phyloP scores from a whole-genome alignment of 2,329 filamentous ascomycete species.

The Penicillium sp. region DNA sequence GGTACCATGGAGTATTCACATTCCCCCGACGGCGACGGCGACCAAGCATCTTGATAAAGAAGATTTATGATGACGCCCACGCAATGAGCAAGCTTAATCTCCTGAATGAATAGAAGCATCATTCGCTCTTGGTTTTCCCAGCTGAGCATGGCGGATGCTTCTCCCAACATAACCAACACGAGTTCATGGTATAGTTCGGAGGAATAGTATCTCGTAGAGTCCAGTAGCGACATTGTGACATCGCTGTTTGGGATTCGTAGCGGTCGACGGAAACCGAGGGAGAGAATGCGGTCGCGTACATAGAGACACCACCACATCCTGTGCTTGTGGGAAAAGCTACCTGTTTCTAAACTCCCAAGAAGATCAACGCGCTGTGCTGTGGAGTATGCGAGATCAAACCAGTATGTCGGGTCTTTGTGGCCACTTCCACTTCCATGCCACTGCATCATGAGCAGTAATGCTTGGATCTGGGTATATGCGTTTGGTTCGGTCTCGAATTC shows the following conservation, averaged over 20 bases:
- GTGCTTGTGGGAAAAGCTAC: conserved; percentile 7
- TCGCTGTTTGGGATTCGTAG: conserved; percentile 5
- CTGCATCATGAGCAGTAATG: conserved; percentile 10
- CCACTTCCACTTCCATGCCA: conserved; percentile 8
- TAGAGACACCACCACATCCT: conserved; percentile 12
- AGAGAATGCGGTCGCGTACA: conserved; percentile 10
- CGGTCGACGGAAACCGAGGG: conserved; percentile 6
- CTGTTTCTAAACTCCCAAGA: conserved; percentile 1
- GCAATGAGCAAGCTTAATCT: conserved; percentile 5
- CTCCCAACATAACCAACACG: conserved; percentile 2
- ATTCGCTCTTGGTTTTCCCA: conserved; percentile 8
- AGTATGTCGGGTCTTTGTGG: conserved; percentile 10
- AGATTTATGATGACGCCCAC: conserved; percentile 2
- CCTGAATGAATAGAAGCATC: conserved; percentile 7
- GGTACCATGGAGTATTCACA: neutral
- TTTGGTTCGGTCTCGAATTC: conserved; percentile 10
- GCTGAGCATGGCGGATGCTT: conserved; percentile 3
- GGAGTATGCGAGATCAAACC: conserved; percentile 12
- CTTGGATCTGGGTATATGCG: conserved; percentile 11
- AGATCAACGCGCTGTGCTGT: conserved; percentile 10
- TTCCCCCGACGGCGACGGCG: neutral
- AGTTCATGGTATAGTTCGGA: conserved; percentile 3
- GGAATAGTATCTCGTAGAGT: conserved; percentile 7
- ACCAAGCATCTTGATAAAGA: conserved; percentile 5
- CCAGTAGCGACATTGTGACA: conserved; percentile 4